Evolutionary conservation across 2,329 filamentous ascomycete genomes (phyloP).

Genomic region (Penicillium hesseltinei): DNA sequence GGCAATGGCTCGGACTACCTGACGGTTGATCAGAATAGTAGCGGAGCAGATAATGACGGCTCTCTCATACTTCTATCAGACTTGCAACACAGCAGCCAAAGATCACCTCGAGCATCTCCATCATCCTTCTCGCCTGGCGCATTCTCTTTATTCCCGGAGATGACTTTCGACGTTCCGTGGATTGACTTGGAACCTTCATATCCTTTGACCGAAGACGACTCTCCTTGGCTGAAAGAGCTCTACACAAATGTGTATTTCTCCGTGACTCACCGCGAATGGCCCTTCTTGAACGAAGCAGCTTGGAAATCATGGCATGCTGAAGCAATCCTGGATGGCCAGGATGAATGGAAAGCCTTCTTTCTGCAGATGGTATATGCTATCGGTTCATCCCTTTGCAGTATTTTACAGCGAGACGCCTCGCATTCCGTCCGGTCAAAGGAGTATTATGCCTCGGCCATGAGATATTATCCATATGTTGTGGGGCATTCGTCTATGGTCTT

Average conservation of each 20-base stretch:
- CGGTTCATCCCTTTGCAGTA: constrained; percentile 26
- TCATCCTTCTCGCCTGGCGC: constrained; percentile 8
- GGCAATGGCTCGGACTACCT: background rate
- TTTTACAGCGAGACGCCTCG: constrained; percentile 21
- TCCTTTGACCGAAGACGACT: constrained; percentile 10
- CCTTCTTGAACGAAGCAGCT: constrained; percentile 23
- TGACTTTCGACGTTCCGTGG: constrained; percentile 18
- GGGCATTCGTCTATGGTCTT: constrained; percentile 25
- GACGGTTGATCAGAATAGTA: background rate
- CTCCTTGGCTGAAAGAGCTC: constrained; percentile 24
- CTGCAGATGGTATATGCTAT: constrained; percentile 30
- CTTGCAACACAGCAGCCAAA: background rate
- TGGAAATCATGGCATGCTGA: constrained; percentile 27
- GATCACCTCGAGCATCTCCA: background rate
- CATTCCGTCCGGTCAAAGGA: constrained; percentile 24
- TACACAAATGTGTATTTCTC: constrained; percentile 29
- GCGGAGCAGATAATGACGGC: background rate
- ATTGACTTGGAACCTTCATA: constrained; percentile 12
- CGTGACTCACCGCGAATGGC: constrained; percentile 29
- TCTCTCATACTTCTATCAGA: constrained; percentile 5
- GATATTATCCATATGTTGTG: constrained; percentile 29
- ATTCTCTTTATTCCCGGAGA: constrained; percentile 9
- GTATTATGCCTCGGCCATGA: constrained; percentile 25
- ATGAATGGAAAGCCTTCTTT: constrained; percentile 28
- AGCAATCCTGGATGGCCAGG: constrained; percentile 7